Evolutionary conservation across 345 rosid genomes (phyloP), one percentile per base, ranked within the genome.

Genomic region (Abelmoschus esculentus): DNA sequence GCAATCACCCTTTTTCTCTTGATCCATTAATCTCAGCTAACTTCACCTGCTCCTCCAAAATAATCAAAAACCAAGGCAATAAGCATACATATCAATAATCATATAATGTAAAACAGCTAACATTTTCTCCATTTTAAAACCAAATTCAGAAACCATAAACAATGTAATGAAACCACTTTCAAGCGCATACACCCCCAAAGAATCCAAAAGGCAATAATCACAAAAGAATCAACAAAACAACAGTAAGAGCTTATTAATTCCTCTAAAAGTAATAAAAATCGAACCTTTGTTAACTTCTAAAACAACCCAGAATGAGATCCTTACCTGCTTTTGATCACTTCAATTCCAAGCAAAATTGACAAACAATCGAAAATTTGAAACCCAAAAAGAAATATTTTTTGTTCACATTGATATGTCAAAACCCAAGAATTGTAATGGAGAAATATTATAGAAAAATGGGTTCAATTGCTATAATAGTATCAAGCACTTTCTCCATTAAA

Each of bases 21-120:
- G 50, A 53, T 81, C 89, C 90, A 85, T 85, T 75, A 63, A 66
- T 77, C 52, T 49, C 12, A n/a, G 46, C 47, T 17, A 59, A 56
- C 3, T 47, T 15, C 18, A 50, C 75, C 64, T 29, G 52, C 0
- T 32, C 6, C 72, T n/a, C 71, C 42, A 69, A 32, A 60, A 28
- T 17, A 50, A 34, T 64, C 55, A 61, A 72, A 67, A 71, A 54
- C 9, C 67, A 65, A 40, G 14, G 31, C 44, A 60, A 64, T 57
- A 70, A 13, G 38, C 15, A 42, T 15, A 22, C 19, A 69, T 7
- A 69, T 8, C 60, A 38, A 47, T 34, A 59, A 57, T 49, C 17
- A 36, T 18, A 31, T 11, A 49, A 56, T 36, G 28, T 17, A 54
- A 60, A 55, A 18, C 2, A 42, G 34, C 13, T 42, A 75, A 5